Conservation (phyloP, 192 early-diverging fungal species). For the Coemansia sp. region DNA sequence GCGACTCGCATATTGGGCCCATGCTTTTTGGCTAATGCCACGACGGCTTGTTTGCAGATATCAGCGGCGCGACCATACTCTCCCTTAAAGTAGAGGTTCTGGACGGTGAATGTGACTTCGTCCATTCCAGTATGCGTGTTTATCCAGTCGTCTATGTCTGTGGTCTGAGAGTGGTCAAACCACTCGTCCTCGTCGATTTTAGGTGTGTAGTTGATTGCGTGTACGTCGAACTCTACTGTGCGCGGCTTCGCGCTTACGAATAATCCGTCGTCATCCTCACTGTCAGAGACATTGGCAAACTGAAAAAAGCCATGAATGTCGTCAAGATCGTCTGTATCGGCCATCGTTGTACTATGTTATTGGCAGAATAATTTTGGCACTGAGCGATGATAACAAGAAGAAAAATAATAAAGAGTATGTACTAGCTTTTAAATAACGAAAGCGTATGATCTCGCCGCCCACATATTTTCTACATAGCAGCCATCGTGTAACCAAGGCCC, state of each 20-base stretch:
- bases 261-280: conserved; percentile 33
- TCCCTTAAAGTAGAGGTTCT: conserved; percentile 34
- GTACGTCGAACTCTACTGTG: conserved; percentile 22
- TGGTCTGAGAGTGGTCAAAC: conserved; percentile 25
- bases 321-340: conserved; percentile 11
- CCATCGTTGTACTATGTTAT: conserved; percentile 15
- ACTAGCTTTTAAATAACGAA: too few species aligned
- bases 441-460: too few species aligned
- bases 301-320: conserved; percentile 53
- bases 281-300: conserved; percentile 42
- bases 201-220: conserved; percentile 33
- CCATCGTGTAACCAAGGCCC: too few species aligned
- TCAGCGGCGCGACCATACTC: conserved; percentile 5
- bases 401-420: not conserved
- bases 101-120: conserved; percentile 38
- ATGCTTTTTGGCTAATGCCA: conserved; percentile 7
- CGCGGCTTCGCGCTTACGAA: conserved; percentile 33
- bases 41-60: conserved; percentile 23
- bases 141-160: conserved; percentile 12
- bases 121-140: conserved; percentile 23
- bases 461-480: too few species aligned
- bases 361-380: not conserved
- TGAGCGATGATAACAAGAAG: not conserved
- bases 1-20: conserved; percentile 10
- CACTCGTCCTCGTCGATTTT: conserved; percentile 41